Conservation (phyloP, 2,329 filamentous ascomycete species). For the Lecanosticta acicola region DNA sequence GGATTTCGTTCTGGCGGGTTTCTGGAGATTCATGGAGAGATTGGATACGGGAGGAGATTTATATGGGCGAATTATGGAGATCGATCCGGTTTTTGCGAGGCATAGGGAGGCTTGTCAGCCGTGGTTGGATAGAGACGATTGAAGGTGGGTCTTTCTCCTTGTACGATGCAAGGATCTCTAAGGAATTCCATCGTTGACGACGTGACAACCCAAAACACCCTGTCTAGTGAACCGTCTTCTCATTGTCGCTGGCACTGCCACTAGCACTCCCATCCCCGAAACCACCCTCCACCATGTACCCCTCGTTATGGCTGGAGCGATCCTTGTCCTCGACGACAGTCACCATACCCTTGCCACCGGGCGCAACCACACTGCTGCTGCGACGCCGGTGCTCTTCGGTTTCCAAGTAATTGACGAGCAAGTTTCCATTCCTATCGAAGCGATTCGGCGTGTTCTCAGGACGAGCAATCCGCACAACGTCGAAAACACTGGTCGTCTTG, state of each 20-base stretch:
- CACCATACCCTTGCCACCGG: slow-evolving; percentile 2
- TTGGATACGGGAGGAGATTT: slow-evolving; percentile 25
- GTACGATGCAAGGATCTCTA: no score
- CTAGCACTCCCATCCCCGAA: slow-evolving; percentile 9
- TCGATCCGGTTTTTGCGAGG: slow-evolving; percentile 34
- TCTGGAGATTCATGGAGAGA: slow-evolving; percentile 37
- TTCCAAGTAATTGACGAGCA: slow-evolving; percentile 48
- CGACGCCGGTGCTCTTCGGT: slow-evolving; percentile 21
- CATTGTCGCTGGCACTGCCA: no score
- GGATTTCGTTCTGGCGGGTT: slow-evolving; percentile 49
- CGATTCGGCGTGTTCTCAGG: slow-evolving; percentile 48
- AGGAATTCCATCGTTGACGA: no score
- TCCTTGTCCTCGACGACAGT: slow-evolving; percentile 15
- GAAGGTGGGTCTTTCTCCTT: neutral
- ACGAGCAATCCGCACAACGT: slow-evolving; percentile 46
- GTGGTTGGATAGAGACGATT: slow-evolving; percentile 35
- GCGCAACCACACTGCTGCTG: slow-evolving; percentile 11
- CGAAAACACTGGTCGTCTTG: slow-evolving; percentile 48
- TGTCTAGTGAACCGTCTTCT: slow-evolving; percentile 9
- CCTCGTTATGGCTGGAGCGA: slow-evolving; percentile 12
- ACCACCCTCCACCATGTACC: slow-evolving; percentile 7
- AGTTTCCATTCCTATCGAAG: slow-evolving; percentile 53
- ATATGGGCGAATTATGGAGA: slow-evolving; percentile 36
- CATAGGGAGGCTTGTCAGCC: slow-evolving; percentile 35
- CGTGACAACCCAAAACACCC: no score